These are phyloP conservation scores for Kodamaea plutei DNA, from an alignment of 1,139 yeast genomes.

Conservation along the genomic window DNA sequence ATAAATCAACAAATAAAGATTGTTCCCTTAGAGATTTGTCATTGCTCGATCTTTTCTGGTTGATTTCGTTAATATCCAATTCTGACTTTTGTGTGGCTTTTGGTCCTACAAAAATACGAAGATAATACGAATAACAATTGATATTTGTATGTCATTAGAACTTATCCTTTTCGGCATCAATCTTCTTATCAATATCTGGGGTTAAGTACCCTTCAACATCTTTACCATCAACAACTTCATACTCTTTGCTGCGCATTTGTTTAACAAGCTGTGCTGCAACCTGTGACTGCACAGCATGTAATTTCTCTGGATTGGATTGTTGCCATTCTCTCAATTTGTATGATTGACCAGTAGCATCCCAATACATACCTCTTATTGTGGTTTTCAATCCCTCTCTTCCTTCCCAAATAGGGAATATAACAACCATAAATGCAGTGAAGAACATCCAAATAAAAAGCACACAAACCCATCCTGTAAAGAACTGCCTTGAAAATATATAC, in stretches of 20 bases:
- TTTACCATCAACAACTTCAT: slow-evolving; percentile 29
- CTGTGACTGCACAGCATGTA: slow-evolving; percentile 66
- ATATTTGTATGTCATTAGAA: no score
- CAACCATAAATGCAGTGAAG: slow-evolving; percentile 52
- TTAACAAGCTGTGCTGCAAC: slow-evolving; percentile 37
- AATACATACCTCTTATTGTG: slow-evolving; percentile 70
- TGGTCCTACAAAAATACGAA: no score
- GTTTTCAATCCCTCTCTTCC: slow-evolving; percentile 61
- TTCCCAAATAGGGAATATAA: slow-evolving; percentile 61
- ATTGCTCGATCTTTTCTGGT: no score
- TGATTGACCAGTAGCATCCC: slow-evolving; percentile 78
- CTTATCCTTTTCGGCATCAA: slow-evolving; percentile 22
- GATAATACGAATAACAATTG: no score
- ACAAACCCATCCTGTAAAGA: slow-evolving; percentile 81
- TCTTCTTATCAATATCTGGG: slow-evolving; percentile 25
- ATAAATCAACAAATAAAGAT: no score
- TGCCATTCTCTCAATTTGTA: slow-evolving; percentile 74
- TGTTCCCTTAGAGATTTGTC: no score
- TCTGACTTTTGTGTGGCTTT: no score
- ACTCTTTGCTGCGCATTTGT: slow-evolving; percentile 17
- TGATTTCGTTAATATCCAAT: no score
- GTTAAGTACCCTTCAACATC: slow-evolving; percentile 19
- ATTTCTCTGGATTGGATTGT: slow-evolving; percentile 57
- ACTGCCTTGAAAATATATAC: slow-evolving; percentile 64
- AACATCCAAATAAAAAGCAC: slow-evolving; percentile 74